phyloP scores from a whole-genome alignment of 2,329 filamentous ascomycete species.

The Aspergillus arachidicola region DNA sequence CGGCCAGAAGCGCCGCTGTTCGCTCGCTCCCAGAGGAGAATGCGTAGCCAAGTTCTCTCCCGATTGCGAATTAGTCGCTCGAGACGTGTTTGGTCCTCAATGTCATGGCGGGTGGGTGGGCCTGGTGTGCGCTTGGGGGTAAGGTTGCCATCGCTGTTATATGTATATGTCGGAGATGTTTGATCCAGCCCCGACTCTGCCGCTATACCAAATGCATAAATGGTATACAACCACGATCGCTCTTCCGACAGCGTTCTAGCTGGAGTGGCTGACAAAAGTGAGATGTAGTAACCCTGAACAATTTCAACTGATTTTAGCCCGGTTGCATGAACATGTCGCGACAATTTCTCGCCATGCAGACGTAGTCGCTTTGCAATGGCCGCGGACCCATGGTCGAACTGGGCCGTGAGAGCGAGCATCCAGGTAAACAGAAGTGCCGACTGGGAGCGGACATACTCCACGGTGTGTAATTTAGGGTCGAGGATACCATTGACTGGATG shows the following conservation, averaged over 20 bases:
- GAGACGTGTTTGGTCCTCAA: slow-evolving; percentile 5
- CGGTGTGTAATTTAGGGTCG: slow-evolving; percentile 31
- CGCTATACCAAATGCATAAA: slow-evolving; percentile 32
- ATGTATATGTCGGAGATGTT: not conserved
- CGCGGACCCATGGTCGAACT: slow-evolving; percentile 28
- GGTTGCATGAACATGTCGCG: slow-evolving; percentile 29
- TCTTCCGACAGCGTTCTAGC: slow-evolving; percentile 30
- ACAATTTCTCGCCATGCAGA: slow-evolving; percentile 32
- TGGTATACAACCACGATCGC: slow-evolving; percentile 34
- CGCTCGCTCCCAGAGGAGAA: slow-evolving; percentile 34
- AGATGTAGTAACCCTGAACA: slow-evolving; percentile 36
- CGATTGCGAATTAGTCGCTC: slow-evolving; percentile 28
- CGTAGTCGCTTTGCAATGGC: slow-evolving; percentile 28
- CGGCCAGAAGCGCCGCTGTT: slow-evolving; percentile 33
- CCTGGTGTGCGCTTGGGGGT: too few relatives aligned
- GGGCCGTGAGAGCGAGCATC: slow-evolving; percentile 33
- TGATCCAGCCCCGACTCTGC: slow-evolving; percentile 31
- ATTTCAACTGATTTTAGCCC: slow-evolving; percentile 36
- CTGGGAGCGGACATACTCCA: slow-evolving; percentile 27
- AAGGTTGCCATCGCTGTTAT: too few relatives aligned
- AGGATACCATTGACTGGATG: slow-evolving; percentile 36
- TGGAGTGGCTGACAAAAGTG: slow-evolving; percentile 30
- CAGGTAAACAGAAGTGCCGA: slow-evolving; percentile 35
- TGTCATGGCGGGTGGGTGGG: not conserved
- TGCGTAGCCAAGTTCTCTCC: slow-evolving; percentile 35